phyloP scores from a whole-genome alignment of 2,329 filamentous ascomycete genomes.

The Monosporascus sp. region DNA sequence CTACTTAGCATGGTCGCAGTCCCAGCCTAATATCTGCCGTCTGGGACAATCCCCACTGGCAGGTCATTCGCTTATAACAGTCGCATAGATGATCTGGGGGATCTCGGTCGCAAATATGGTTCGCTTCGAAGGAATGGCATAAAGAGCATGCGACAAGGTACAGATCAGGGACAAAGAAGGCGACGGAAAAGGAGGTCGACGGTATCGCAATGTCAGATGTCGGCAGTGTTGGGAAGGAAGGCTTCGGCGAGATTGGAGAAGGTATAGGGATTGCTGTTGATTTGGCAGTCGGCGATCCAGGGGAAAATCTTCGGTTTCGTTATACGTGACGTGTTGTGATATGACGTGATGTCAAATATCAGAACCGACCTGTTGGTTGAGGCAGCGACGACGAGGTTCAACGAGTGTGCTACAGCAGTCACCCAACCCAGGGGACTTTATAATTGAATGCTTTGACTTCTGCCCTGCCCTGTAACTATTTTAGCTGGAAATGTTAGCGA shows the following conservation, averaged over 20 bases:
- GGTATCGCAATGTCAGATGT: not conserved
- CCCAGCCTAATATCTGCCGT: not conserved
- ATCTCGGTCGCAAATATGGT: not conserved
- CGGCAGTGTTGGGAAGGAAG: not conserved
- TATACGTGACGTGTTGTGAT: no score
- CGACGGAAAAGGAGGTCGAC: no score
- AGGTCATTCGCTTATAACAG: constrained; percentile 7
- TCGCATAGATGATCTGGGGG: constrained; percentile 6
- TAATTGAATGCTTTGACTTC: no score
- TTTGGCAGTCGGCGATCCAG: not conserved
- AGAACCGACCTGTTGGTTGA: no score
- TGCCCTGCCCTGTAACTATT: no score
- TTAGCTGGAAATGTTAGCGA: no score
- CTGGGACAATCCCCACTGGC: constrained; percentile 6
- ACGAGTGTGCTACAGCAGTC: no score
- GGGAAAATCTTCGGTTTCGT: not conserved
- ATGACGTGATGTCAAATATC: no score
- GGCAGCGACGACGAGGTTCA: no score
- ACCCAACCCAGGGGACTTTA: no score
- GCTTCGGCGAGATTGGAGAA: constrained; percentile 13
- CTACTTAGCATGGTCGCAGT: constrained; percentile 44
- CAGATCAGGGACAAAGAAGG: no score
- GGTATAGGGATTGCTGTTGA: not conserved
- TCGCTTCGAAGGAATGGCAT: not conserved
- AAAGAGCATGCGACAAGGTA: not conserved